These are phyloP conservation scores for Naganishia randhawae DNA, from an alignment of 768 basidiomycete species.

Conservation along the genomic window DNA sequence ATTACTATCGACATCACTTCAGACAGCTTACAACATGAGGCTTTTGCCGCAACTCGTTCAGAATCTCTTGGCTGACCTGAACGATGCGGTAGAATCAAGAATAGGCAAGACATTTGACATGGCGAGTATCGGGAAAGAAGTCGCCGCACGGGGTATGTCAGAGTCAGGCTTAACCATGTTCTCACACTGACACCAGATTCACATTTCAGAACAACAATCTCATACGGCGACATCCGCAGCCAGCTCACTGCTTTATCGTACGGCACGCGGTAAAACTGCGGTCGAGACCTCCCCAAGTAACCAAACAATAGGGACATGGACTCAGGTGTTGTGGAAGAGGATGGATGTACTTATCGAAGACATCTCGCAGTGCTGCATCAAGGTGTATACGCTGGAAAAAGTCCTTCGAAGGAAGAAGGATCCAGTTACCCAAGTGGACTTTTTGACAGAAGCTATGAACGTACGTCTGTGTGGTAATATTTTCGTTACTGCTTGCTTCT, in stretches of 20 bases:
- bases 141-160: conserved; percentile 66
- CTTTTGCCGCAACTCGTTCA: conserved; percentile 78
- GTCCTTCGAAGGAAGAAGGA: conserved; percentile 87
- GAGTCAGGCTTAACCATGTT: background rate
- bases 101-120: conserved; percentile 83
- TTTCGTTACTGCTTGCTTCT: background rate
- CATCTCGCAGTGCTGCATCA: conserved; percentile 84
- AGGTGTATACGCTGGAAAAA: conserved; percentile 93
- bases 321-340: conserved; percentile 71
- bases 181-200: conserved; percentile 19
- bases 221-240: conserved; percentile 35
- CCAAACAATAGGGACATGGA: conserved; percentile 80
- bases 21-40: conserved; percentile 89
- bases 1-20: conserved; percentile 83
- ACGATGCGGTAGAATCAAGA: conserved; percentile 73
- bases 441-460: conserved; percentile 92
- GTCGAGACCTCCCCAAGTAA: conserved; percentile 75
- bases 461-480: conserved; percentile 52
- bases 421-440: conserved; percentile 66
- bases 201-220: conserved; percentile 27
- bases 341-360: conserved; percentile 80
- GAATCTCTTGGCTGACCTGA: conserved; percentile 71
- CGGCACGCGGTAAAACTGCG: background rate
- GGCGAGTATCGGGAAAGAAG: conserved; percentile 77
- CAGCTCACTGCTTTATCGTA: conserved; percentile 56